phyloP scores from a whole-genome alignment of 2,329 filamentous ascomycete species.

The Ophiostoma quercus region DNA sequence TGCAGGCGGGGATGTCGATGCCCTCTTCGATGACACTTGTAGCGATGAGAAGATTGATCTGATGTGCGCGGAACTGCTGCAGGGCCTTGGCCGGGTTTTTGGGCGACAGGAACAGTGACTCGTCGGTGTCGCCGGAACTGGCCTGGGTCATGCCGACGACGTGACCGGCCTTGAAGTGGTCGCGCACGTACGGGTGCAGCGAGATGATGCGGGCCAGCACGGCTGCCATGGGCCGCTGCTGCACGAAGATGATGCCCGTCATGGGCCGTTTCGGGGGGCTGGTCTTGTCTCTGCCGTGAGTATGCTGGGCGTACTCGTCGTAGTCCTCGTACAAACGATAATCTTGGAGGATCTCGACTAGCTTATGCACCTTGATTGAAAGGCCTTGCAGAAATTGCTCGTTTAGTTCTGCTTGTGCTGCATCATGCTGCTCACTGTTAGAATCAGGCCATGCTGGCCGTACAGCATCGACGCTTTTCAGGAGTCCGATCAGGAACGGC shows the following conservation, averaged over 20 bases:
- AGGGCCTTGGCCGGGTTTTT: slow-evolving; percentile 38
- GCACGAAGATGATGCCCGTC: slow-evolving; percentile 63
- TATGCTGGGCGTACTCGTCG: not conserved
- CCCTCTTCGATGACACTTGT: slow-evolving; percentile 64
- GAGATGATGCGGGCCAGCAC: slow-evolving; percentile 56
- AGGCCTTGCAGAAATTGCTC: slow-evolving; percentile 17
- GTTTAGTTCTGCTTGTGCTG: not conserved
- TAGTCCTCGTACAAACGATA: not conserved
- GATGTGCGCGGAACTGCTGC: slow-evolving; percentile 49
- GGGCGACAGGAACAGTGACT: slow-evolving; percentile 32
- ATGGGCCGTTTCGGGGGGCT: not conserved
- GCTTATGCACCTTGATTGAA: slow-evolving; percentile 52
- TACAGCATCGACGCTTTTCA: slow-evolving; percentile 31
- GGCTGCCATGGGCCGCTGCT: slow-evolving; percentile 55
- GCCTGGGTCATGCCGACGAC: slow-evolving; percentile 45
- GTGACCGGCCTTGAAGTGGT: slow-evolving; percentile 46
- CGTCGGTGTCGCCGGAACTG: slow-evolving; percentile 18
- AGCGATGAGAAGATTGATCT: slow-evolving; percentile 54
- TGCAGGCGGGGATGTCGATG: slow-evolving; percentile 61
- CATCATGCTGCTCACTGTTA: not conserved
- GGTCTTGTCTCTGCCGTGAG: not conserved
- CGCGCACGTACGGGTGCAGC: slow-evolving; percentile 44
- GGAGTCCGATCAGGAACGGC: slow-evolving; percentile 47
- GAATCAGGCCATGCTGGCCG: not conserved
- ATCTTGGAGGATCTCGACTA: slow-evolving; percentile 48